Conservation (phyloP, 106 monocot genomes). For the Vanilla planifolia region DNA sequence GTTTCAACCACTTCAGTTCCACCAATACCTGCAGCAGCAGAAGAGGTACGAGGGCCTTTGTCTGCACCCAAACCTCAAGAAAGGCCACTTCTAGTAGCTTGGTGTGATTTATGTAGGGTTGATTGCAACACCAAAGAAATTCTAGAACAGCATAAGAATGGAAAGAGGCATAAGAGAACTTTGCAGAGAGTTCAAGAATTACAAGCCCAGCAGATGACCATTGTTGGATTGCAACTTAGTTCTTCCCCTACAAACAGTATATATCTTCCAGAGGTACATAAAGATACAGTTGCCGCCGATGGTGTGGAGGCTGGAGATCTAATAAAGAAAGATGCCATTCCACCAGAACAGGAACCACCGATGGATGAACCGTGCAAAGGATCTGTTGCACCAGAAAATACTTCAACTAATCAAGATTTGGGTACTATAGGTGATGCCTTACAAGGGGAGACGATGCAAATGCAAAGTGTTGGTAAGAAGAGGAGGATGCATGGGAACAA, state of each 20-base stretch:
- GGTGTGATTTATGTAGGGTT: conserved; percentile 80
- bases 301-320: not conserved
- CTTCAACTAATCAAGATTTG: not conserved
- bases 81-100: conserved; percentile 20
- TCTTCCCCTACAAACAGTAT: not conserved
- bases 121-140: conserved; percentile 71
- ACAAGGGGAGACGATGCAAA: not conserved
- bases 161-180: conserved; percentile 64
- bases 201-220: conserved; percentile 40
- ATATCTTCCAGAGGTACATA: not conserved
- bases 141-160: conserved; percentile 76
- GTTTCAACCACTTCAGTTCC: not conserved
- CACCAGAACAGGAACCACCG: not conserved
- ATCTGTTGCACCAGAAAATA: not conserved
- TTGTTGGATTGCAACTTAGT: conserved; percentile 28
- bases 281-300: not conserved
- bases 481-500: conserved; percentile 7
- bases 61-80: conserved; percentile 1
- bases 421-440: not conserved
- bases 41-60: not conserved
- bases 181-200: conserved; percentile 42
- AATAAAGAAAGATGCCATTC: not conserved
- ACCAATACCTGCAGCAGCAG: not conserved
- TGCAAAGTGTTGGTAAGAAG: conserved; percentile 7
- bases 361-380: conserved; percentile 6